Conservation (phyloP, 805 yeast species). For the Ogataea paradorogensis region DNA sequence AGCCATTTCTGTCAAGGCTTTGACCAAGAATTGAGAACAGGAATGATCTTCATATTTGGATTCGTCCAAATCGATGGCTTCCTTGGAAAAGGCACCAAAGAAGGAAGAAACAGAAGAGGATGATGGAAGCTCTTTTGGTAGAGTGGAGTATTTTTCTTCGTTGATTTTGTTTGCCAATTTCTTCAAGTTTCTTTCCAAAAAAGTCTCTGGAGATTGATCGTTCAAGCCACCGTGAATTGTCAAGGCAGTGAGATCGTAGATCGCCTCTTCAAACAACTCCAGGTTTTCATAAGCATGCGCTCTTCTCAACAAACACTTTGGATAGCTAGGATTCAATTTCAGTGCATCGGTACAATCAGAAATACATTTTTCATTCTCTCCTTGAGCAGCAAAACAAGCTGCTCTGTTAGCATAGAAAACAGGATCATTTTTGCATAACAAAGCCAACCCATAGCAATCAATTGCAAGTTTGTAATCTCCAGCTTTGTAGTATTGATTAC, state of each 20-base stretch:
- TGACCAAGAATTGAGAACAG: slow-evolving; percentile 61
- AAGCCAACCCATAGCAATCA: slow-evolving; percentile 74
- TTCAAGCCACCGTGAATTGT: slow-evolving; percentile 78
- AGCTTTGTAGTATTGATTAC: slow-evolving; percentile 72
- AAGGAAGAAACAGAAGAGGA: slow-evolving; percentile 81
- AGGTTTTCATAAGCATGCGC: slow-evolving; percentile 87
- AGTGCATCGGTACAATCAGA: slow-evolving; percentile 87
- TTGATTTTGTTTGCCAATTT: slow-evolving; percentile 74
- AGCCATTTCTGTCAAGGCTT: slow-evolving; percentile 54
- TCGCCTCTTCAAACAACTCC: slow-evolving; percentile 76
- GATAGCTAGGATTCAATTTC: slow-evolving; percentile 80
- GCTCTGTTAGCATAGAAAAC: slow-evolving; percentile 93
- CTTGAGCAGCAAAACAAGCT: slow-evolving; percentile 86
- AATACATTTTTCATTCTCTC: slow-evolving; percentile 77
- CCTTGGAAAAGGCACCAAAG: slow-evolving; percentile 76
- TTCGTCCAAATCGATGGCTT: slow-evolving; percentile 44
- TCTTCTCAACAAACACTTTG: slow-evolving; percentile 89
- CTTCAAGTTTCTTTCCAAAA: slow-evolving; percentile 83
- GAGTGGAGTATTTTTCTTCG: slow-evolving; percentile 52
- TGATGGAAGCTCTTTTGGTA: slow-evolving; percentile 65
- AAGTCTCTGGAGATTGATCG: slow-evolving; percentile 71
- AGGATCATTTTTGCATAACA: slow-evolving; percentile 74
- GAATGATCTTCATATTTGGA: slow-evolving; percentile 50
- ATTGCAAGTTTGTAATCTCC: slow-evolving; percentile 76
- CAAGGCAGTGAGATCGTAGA: slow-evolving; percentile 87